Conservation (phyloP, 2,329 filamentous ascomycete species). For the Aspergillus quadrilineatus region DNA sequence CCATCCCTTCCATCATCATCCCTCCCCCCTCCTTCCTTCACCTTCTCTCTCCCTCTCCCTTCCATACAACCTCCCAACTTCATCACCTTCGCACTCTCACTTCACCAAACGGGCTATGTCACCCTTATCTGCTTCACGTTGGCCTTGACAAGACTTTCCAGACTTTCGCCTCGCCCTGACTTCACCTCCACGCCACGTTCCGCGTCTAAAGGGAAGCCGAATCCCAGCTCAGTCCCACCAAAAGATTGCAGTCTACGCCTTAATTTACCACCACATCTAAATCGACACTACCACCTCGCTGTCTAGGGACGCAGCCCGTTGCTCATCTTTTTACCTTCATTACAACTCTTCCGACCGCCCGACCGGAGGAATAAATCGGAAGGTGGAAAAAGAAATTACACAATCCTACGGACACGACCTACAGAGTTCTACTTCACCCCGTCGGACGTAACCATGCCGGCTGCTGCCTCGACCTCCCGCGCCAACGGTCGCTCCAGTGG, state of each 20-base stretch:
- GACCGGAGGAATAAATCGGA: conserved; percentile 1
- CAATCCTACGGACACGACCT: neutral
- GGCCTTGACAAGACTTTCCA: conserved; percentile 25
- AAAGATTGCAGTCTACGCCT: conserved; percentile 26
- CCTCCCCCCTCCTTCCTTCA: conserved; percentile 20
- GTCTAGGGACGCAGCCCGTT: neutral
- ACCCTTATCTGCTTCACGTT: conserved; percentile 26
- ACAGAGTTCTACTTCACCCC: neutral
- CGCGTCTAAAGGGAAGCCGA: conserved; percentile 14
- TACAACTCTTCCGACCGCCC: neutral
- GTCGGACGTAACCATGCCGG: conserved; percentile 21
- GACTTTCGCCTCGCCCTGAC: conserved; percentile 36
- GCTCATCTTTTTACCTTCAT: neutral
- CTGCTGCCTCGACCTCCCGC: conserved; percentile 27
- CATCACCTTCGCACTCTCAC: conserved; percentile 15
- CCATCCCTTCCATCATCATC: conserved; percentile 29
- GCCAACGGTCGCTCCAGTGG: conserved; percentile 40
- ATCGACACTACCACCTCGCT: conserved; percentile 15
- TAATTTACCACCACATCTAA: conserved; percentile 10
- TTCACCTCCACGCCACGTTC: conserved; percentile 25
- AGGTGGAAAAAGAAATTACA: conserved; percentile 3
- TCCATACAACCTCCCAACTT: conserved; percentile 16
- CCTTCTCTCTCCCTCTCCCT: conserved; percentile 16
- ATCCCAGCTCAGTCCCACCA: conserved; percentile 13
- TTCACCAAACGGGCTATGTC: conserved; percentile 31